Evolutionary conservation across 2,329 filamentous ascomycete species (phyloP), one percentile per base, ranked within the genome.

Genomic region (Fusarium multiceps): DNA sequence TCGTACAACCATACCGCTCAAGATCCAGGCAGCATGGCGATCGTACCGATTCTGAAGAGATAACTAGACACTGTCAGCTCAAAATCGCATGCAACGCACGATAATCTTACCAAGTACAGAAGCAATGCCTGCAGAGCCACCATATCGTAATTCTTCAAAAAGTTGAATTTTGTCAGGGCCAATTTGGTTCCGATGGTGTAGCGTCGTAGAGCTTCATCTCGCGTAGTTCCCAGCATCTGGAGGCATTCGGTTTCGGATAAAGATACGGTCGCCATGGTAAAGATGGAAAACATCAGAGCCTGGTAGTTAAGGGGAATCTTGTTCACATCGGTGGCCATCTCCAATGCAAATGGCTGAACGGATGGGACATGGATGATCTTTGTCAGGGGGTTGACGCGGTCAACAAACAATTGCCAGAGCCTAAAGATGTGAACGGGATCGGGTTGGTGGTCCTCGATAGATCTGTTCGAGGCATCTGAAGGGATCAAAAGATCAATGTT

Each of bases 301-400:
- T 91, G 88, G 25, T 88, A 79, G 56, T 87, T 87, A 42, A 86
- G 83, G 0, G 85, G 85, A 3, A 93, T 78, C 43, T 82, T 84
- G 14, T 81, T 80, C 21, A 90, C 80, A 64, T 88, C 85, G 18
- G 84, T 84, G 2, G 85, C 86, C 4, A 90, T 89, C 61, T 92
- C 87, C 40, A 91, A 84, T 10, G 94, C 82, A 47, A 87, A 85
- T 4, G 86, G 85, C 73, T 93, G 89, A 6, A 93, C 78, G 0
- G 89, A 89, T 0, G 92, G 92, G 3, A 90, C 86, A 75, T 95
- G 92, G 25, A 93, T 88, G 47, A 88, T 80, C 76, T 94, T 94
- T 70, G 89, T 88, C 47, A 93, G 77, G 0, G 92, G 92, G 72
- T 94, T 92, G 58, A 94, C 89, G 65, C 92, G 89, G 50, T 93